Conservation (phyloP, 345 rosid genomes). For the Aethionema arabicum region DNA sequence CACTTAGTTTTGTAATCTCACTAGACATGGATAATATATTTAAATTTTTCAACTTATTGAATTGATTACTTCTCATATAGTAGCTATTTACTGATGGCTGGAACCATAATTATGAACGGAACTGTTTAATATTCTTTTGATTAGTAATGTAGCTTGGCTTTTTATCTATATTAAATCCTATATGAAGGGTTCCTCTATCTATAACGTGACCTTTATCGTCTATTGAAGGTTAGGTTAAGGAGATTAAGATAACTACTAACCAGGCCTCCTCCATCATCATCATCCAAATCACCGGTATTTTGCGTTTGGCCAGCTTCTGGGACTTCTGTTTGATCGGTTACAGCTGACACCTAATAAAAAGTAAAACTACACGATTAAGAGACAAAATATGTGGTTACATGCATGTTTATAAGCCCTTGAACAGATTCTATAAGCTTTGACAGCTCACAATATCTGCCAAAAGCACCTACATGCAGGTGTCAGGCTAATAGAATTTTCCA, state of each 20-base stretch:
- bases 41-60: too few relatives aligned
- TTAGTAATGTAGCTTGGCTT: neutral
- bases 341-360: constrained; percentile 74
- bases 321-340: constrained; percentile 74
- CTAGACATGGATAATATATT: too few relatives aligned
- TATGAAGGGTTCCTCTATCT: neutral
- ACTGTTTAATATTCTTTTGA: neutral
- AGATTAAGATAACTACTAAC: constrained; percentile 50
- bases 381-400: constrained; percentile 14
- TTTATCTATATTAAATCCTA: constrained; percentile 1
- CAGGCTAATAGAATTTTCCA: constrained; percentile 3
- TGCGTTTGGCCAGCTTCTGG: constrained; percentile 54
- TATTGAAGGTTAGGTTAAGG: constrained; percentile 7
- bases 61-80: neutral
- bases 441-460: constrained; percentile 8
- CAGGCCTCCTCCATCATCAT: constrained; percentile 94
- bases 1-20: neutral
- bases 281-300: constrained; percentile 85
- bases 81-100: neutral
- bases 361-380: constrained; percentile 15
- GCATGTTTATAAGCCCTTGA: constrained; percentile 15
- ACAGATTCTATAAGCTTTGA: constrained; percentile 5
- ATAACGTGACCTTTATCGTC: constrained; percentile 7
- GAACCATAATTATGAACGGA: neutral
- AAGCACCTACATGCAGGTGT: constrained; percentile 16